Percentiles rank a stretch among this genome's conserved stretches.
Conservation (phyloP, 1,139 yeast genomes). For the Suhomyces panamericanus region DNA sequence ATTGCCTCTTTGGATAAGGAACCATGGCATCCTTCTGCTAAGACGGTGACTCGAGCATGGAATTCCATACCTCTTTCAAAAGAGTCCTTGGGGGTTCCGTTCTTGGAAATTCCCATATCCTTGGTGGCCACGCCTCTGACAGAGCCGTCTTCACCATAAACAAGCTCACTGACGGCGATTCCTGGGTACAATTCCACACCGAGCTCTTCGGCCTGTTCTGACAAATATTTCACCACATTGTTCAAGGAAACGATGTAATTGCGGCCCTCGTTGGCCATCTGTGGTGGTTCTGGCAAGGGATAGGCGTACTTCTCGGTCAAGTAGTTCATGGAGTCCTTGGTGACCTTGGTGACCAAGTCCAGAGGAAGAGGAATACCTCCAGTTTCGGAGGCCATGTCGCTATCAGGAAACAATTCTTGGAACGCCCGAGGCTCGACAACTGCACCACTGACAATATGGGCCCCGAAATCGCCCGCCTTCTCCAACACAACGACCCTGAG, state of each 20-base stretch:
- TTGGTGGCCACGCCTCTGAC: slow-evolving; percentile 91
- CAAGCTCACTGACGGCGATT: slow-evolving; percentile 80
- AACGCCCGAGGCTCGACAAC: slow-evolving; percentile 88
- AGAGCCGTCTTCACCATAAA: slow-evolving; percentile 57
- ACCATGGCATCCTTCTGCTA: slow-evolving; percentile 98
- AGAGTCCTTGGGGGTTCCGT: slow-evolving; percentile 72
- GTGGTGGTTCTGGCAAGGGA: slow-evolving; percentile 92
- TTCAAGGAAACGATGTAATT: slow-evolving; percentile 85
- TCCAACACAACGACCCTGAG: slow-evolving; percentile 85
- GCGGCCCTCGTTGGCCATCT: slow-evolving; percentile 73
- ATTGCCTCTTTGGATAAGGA: slow-evolving; percentile 80
- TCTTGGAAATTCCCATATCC: slow-evolving; percentile 79
- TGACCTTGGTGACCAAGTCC: slow-evolving; percentile 73
- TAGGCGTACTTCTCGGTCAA: slow-evolving; percentile 58
- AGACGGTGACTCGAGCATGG: slow-evolving; percentile 80
- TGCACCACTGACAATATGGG: slow-evolving; percentile 92
- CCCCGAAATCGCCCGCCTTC: slow-evolving; percentile 89
- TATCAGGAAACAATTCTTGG: slow-evolving; percentile 80
- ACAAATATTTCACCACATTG: slow-evolving; percentile 75
- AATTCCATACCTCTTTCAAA: slow-evolving; percentile 98
- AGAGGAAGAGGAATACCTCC: slow-evolving; percentile 69
- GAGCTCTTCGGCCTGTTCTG: slow-evolving; percentile 86
- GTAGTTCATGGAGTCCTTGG: slow-evolving; percentile 67
- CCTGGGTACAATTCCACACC: slow-evolving; percentile 96
- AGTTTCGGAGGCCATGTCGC: slow-evolving; percentile 47